Percentiles rank a stretch among this genome's conserved stretches.
These are phyloP conservation scores for Candida xyloterini DNA, from an alignment of 805 yeast species.

Conservation along the genomic window DNA sequence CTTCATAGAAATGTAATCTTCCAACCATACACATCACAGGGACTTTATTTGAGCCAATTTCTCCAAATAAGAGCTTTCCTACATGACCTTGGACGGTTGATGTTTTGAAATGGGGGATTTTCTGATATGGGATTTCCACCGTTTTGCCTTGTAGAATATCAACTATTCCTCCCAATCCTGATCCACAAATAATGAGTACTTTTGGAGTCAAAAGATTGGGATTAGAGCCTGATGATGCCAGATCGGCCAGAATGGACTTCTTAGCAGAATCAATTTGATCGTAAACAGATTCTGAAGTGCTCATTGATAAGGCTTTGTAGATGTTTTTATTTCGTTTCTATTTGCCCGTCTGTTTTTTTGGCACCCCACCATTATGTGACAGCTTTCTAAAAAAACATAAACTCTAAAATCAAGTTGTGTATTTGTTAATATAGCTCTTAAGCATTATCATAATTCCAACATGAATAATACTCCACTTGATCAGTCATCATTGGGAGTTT, in stretches of 20 bases:
- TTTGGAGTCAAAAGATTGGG: constrained; percentile 41
- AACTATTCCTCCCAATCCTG: constrained; percentile 89
- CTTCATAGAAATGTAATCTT: constrained; percentile 88
- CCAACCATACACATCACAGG: constrained; percentile 95
- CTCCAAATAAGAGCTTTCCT: constrained; percentile 79
- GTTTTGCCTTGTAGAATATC: constrained; percentile 42
- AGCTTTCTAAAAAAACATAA: constrained; percentile 3
- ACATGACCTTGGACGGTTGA: constrained; percentile 92
- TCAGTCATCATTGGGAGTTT: constrained; percentile 1
- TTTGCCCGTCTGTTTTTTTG: constrained; percentile 2
- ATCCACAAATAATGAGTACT: constrained; percentile 85
- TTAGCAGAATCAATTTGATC: constrained; percentile 17
- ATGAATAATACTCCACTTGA: constrained; percentile 2
- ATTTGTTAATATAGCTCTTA: neutral
- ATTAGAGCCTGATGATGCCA: constrained; percentile 10
- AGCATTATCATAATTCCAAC: neutral
- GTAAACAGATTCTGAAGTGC: constrained; percentile 1
- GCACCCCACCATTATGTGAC: constrained; percentile 4
- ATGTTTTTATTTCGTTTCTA: constrained; percentile 1
- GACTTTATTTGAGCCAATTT: constrained; percentile 60
- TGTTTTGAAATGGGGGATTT: constrained; percentile 74
- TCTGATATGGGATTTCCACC: constrained; percentile 55
- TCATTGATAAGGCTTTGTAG: neutral
- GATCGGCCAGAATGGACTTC: constrained; percentile 9
- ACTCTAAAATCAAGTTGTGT: neutral